Percentiles rank a stretch among this genome's conserved stretches.
phyloP scores from a whole-genome alignment of 805 yeast genomes.

The Kodamaea hsintzibuensis region DNA sequence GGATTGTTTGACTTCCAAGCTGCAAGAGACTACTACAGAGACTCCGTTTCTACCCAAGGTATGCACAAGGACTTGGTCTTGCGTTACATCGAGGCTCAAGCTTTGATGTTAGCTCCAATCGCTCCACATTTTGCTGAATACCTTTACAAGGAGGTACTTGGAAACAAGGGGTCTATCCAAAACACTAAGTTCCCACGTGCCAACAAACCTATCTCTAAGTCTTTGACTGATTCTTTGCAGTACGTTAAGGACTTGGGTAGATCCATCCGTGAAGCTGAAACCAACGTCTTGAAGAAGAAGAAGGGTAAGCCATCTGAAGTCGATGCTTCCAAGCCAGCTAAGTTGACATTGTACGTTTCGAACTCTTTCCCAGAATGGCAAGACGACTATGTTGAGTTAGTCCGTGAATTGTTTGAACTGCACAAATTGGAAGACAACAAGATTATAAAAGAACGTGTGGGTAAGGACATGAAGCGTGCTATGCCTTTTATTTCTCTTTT shows the following conservation, averaged over 20 bases:
- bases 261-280: conserved; percentile 91
- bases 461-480: conserved; percentile 93
- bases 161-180: conserved; percentile 67
- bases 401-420: conserved; percentile 69
- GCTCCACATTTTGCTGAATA: conserved; percentile 96
- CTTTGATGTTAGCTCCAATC: conserved; percentile 80
- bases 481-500: conserved; percentile 93
- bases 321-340: conserved; percentile 72
- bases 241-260: conserved; percentile 80
- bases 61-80: conserved; percentile 85
- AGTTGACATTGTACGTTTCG: conserved; percentile 71
- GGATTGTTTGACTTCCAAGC: conserved; percentile 95
- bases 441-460: conserved; percentile 62
- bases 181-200: conserved; percentile 78
- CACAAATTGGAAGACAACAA: conserved; percentile 66
- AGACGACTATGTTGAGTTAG: conserved; percentile 61
- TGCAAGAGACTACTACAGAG: conserved; percentile 96
- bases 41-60: conserved; percentile 54
- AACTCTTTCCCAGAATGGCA: conserved; percentile 78
- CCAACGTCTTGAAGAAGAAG: conserved; percentile 73
- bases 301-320: conserved; percentile 79
- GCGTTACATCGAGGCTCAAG: conserved; percentile 85
- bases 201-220: conserved; percentile 60
- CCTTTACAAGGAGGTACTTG: conserved; percentile 80
- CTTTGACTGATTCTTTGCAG: conserved; percentile 65